A percentile compares a stretch with the other conserved stretches of the same genome.
Evolutionary conservation across 139 green algal species (phyloP).

Genomic region (Raphidocelis subcapitata): DNA sequence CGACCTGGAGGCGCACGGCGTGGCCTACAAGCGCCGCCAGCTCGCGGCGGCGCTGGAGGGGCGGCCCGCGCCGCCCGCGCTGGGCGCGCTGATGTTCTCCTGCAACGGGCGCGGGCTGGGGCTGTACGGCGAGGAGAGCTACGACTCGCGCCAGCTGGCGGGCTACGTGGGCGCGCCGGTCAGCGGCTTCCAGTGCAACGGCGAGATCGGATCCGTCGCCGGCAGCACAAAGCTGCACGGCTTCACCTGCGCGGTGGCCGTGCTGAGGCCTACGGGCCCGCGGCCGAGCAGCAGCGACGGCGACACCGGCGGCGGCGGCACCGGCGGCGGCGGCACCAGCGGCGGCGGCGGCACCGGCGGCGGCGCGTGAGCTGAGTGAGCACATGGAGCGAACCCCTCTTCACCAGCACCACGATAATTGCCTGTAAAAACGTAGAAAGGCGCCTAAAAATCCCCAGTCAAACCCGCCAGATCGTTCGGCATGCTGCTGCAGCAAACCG

Average conservation of each 20-base stretch:
- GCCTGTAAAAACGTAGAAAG: too few species aligned
- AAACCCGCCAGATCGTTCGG: too few species aligned
- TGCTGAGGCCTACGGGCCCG: conserved; percentile 26
- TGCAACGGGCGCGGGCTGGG: conserved; percentile 58
- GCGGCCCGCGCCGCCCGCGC: conserved; percentile 11
- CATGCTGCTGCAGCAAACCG: too few species aligned
- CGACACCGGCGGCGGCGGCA: not conserved
- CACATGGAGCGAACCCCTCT: too few species aligned
- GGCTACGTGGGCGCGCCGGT: conserved; percentile 50
- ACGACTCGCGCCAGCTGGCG: conserved; percentile 48
- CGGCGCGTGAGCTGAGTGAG: too few species aligned
- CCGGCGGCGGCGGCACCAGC: too few species aligned
- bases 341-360: too few species aligned
- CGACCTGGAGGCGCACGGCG: conserved; percentile 46
- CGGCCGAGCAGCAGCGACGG: not conserved
- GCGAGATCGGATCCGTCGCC: conserved; percentile 55
- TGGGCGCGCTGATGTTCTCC: conserved; percentile 63
- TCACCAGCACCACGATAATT: too few species aligned
- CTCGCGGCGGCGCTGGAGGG: conserved; percentile 37
- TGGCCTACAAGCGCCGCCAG: conserved; percentile 48
- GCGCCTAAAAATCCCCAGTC: too few species aligned
- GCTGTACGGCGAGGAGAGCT: conserved; percentile 46
- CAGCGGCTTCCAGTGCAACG: conserved; percentile 62
- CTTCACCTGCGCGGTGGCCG: conserved; percentile 53
- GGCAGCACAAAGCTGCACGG: conserved; percentile 51